A percentile compares a stretch with the other conserved stretches of the same genome.
phyloP scores from a whole-genome alignment of 179 eudicot species.

The Nepenthes alata region DNA sequence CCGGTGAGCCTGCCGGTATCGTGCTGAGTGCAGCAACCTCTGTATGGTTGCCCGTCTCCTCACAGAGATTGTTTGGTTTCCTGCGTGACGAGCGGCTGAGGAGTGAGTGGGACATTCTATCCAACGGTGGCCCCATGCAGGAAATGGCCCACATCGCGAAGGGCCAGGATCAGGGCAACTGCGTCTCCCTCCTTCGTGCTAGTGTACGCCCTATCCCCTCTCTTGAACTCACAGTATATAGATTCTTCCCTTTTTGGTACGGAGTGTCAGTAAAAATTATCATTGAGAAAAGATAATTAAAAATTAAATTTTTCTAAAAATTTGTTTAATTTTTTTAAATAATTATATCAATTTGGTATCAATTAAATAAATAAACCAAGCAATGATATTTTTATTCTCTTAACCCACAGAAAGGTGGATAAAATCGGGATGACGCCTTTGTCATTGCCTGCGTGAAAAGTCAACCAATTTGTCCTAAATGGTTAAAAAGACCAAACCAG shows the following conservation, averaged over 20 bases:
- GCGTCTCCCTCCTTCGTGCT: conserved; percentile 89
- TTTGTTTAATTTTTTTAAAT: too few species aligned
- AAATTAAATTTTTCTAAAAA: too few species aligned
- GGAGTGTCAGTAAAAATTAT: not conserved
- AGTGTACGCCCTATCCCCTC: conserved; percentile 33
- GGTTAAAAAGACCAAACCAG: conserved; percentile 13
- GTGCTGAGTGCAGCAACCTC: conserved; percentile 92
- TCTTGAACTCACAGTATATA: not conserved
- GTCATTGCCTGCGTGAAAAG: conserved; percentile 24
- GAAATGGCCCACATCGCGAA: conserved; percentile 98
- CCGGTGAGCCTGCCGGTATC: conserved; percentile 88
- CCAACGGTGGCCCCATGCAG: conserved; percentile 97
- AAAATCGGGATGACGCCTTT: conserved; percentile 15
- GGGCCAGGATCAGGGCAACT: conserved; percentile 93
- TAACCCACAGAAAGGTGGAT: not conserved
- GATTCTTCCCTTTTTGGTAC: too few species aligned
- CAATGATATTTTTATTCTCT: not conserved
- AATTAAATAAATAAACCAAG: not conserved
- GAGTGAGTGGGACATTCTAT: conserved; percentile 89
- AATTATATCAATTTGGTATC: too few species aligned
- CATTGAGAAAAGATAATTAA: too few species aligned
- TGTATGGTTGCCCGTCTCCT: conserved; percentile 83
- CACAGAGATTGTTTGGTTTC: conserved; percentile 75
- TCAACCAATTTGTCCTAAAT: conserved; percentile 14
- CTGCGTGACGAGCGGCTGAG: conserved; percentile 74